Evolutionary conservation across 2,329 filamentous ascomycete genomes (phyloP), one percentile per base, ranked within the genome.

Genomic region (Herpomyces periplanetae): DNA sequence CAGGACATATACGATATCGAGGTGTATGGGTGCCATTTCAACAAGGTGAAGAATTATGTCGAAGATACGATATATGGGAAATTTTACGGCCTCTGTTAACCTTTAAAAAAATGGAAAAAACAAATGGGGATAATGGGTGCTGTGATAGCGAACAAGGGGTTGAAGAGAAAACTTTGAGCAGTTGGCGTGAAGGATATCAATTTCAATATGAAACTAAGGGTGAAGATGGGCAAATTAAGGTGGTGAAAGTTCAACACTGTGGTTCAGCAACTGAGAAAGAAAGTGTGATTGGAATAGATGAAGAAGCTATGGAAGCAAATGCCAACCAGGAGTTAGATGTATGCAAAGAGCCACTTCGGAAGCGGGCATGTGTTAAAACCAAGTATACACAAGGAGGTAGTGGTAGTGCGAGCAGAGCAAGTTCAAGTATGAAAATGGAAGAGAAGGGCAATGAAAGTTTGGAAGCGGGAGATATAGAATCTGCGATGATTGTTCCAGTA

Each of bases 21-120:
- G 80, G 80, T 21, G 96, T 80, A 2, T 96, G 80, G 80, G 85
- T 96, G 33, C 68, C 64, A 32, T 91, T 85, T 33, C 64, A 75
- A 19, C 58, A 75, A 24, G 80, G 75, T 2, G 51, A 84, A 17
- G 69, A 88, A 33, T 75, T 96, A 30, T 91, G 80, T 38, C 58
- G 64, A 16, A 51, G 58, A 32, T 60, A 60, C 30, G 51, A 52
- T 22, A 66, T 80, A 13, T 64, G 75, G 35, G 65, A 75, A 26
- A 31, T 68, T 3, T 41, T 80, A 18, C 50, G 55, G 10, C 63
- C 64, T 8, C 46, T 80, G 3, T 40, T 80, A 20, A 68, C 63
- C 11, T 69, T 75, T 35, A 65, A 75, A 31, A 64, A 71, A 44
- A 58, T 55, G 20, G 36, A 40, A 21, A 42, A 43, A 21, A 43